phyloP scores from a whole-genome alignment of 2,329 filamentous ascomycete species.

The Zasmidium citrigriseum region DNA sequence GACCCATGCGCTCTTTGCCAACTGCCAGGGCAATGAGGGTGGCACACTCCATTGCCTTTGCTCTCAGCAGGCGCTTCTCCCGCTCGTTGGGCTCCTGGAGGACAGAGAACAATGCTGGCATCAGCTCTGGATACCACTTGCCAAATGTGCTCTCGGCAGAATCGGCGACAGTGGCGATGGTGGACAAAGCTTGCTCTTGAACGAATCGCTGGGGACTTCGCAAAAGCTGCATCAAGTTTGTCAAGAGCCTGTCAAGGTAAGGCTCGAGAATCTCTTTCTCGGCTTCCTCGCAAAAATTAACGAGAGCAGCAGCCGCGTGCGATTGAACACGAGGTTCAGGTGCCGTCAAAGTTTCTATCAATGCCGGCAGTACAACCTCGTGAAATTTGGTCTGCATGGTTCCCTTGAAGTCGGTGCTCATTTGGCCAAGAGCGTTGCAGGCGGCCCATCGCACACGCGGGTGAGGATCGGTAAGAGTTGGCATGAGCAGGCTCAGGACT shows the following conservation, averaged over 20 bases:
- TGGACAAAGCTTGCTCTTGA: conserved; percentile 95
- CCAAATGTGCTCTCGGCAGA: conserved; percentile 93
- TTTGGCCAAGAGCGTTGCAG: conserved; percentile 97
- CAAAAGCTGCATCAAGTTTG: conserved; percentile 81
- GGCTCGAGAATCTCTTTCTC: conserved; percentile 90
- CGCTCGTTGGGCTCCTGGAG: conserved; percentile 88
- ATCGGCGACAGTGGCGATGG: conserved; percentile 98
- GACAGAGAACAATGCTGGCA: conserved; percentile 91
- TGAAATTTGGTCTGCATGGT: conserved; percentile 98
- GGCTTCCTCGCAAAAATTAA: conserved; percentile 98
- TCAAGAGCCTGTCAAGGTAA: conserved; percentile 85
- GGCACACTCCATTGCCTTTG: conserved; percentile 99
- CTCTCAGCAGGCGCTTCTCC: conserved; percentile 85
- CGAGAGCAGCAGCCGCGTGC: conserved; percentile 93
- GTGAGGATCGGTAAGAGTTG: conserved; percentile 84
- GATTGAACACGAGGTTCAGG: conserved; percentile 93
- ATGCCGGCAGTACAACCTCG: conserved; percentile 79
- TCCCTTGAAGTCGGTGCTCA: conserved; percentile 98
- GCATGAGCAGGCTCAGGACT: conserved; percentile 91
- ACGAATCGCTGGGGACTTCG: conserved; percentile 94
- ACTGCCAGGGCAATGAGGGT: conserved; percentile 94
- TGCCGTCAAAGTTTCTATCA: conserved; percentile 88
- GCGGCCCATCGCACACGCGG: conserved; percentile 95
- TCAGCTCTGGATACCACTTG: conserved; percentile 93
- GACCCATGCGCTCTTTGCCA: conserved; percentile 86